Evolutionary conservation across 495 filamentous ascomycete species (phyloP).

Genomic region (Neurospora tetrasperma): DNA sequence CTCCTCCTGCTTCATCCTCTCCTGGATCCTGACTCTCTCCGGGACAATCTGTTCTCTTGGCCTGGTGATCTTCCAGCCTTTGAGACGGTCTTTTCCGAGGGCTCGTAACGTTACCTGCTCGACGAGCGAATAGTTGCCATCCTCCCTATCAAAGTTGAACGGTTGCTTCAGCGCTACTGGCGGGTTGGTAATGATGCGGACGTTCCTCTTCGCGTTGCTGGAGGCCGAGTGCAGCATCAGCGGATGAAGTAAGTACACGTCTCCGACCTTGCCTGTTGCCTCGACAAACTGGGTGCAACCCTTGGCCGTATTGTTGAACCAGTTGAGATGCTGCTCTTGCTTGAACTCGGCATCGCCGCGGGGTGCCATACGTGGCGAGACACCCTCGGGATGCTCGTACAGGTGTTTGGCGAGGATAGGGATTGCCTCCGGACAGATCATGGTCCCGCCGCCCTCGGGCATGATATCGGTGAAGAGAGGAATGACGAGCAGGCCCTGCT

Average conservation of each 20-base stretch:
- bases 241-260: conserved; percentile 61
- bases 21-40: conserved; percentile 32
- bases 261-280: conserved; percentile 52
- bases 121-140: conserved; percentile 54
- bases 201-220: conserved; percentile 46
- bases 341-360: conserved; percentile 32
- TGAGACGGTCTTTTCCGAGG: conserved; percentile 46
- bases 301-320: conserved; percentile 43
- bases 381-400: conserved; percentile 56
- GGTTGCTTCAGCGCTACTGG: conserved; percentile 53
- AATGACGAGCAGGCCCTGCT: conserved; percentile 62
- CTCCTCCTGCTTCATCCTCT: conserved; percentile 42
- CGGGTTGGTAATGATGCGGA: conserved; percentile 65
- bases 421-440: conserved; percentile 52
- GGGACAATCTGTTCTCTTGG: conserved; percentile 38
- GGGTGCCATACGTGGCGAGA: conserved; percentile 55
- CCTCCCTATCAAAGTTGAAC: conserved; percentile 53
- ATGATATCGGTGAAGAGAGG: conserved; percentile 59
- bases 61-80: conserved; percentile 51
- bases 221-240: conserved; percentile 63
- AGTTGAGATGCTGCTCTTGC: conserved; percentile 35
- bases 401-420: conserved; percentile 47
- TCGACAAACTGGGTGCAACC: conserved; percentile 48
- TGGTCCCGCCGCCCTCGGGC: conserved; percentile 54
- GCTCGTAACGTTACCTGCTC: conserved; percentile 54